These are phyloP conservation scores for Neurospora tetraspora DNA, from an alignment of 495 filamentous ascomycete species.

Conservation along the genomic window DNA sequence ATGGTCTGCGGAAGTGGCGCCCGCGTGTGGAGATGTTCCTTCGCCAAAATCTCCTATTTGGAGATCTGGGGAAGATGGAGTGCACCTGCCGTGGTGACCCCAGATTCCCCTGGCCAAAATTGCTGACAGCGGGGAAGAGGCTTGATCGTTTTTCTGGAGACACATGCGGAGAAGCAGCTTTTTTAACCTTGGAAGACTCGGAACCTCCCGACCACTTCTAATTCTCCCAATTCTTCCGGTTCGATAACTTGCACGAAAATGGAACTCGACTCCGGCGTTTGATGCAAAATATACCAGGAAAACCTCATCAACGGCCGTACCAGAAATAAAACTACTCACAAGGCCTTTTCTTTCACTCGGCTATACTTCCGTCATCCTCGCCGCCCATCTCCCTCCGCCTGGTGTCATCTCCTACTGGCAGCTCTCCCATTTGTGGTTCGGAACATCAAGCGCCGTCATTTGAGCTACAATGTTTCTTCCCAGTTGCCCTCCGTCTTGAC, in stretches of 20 bases:
- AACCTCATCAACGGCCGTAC: not conserved
- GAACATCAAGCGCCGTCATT: not conserved
- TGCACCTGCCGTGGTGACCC: not conserved
- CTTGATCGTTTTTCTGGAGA: not conserved
- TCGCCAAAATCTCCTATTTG: not conserved
- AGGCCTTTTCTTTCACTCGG: too few relatives aligned
- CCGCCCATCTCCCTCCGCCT: not conserved
- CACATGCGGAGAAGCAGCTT: not conserved
- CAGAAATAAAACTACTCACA: not conserved
- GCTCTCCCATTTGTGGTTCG: not conserved
- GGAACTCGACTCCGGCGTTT: not conserved
- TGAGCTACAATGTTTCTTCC: not conserved
- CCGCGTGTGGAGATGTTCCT: not conserved
- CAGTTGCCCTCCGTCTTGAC: not conserved
- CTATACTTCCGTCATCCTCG: not conserved
- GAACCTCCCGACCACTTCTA: not conserved
- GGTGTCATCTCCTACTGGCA: not conserved
- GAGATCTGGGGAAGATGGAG: not conserved
- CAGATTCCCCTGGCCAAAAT: not conserved
- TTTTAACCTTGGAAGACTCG: not conserved
- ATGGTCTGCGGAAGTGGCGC: not conserved
- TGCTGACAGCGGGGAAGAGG: not conserved
- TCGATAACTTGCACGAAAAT: not conserved
- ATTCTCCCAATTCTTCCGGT: not conserved
- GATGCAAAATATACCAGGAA: not conserved